Base-by-base conservation (phyloP, 306 rosid species). In the Medicago ruthenica region DNA sequence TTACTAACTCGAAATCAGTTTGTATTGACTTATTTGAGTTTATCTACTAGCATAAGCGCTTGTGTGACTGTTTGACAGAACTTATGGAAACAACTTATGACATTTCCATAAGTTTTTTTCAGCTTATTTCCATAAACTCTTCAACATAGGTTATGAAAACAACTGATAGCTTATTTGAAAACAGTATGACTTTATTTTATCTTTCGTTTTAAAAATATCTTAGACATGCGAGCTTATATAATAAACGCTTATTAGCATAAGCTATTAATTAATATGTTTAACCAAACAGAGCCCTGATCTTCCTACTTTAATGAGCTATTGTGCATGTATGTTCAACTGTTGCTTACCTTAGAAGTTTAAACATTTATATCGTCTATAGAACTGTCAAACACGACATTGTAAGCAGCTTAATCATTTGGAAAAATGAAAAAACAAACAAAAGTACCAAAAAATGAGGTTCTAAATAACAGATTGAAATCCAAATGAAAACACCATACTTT, bases 401-500 rank as follows among this genome's bases (percentile, higher is more conserved):
- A 71, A 31, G 67, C 24, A 41, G 37, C 8, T 65, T 71, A n/a
- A 60, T 53, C 20, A 50, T 67, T 72, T 36, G 31, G 22, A 16
- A 40, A 76, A 61, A 31, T 44, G 24, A 47, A 50, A 80, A 15
- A 76, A 55, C 42, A 47, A 22, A 83, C n/a, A 71, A 14, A 64
- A 77, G 62, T 40, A 17, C 0, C 57, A 22, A 58, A 75, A 27
- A 66, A 57, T n/a, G 58, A 22, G 36, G 77, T 65, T 75, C 55
- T 40, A 47, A 57, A 31, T 42, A n/a, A n/a, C n/a, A n/a, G n/a
- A n/a, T n/a, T n/a, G n/a, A n/a, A n/a, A n/a, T n/a, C n/a, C 64
- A 36, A 22, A 60, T 61, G 77, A 75, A 68, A 37, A 66, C 74
- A 62, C 39, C 86, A 22, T 92, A 92, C 99, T 80, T 95, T 95